Conservation (phyloP, 805 yeast species). For the Teunomyces barrocoloradensis region DNA sequence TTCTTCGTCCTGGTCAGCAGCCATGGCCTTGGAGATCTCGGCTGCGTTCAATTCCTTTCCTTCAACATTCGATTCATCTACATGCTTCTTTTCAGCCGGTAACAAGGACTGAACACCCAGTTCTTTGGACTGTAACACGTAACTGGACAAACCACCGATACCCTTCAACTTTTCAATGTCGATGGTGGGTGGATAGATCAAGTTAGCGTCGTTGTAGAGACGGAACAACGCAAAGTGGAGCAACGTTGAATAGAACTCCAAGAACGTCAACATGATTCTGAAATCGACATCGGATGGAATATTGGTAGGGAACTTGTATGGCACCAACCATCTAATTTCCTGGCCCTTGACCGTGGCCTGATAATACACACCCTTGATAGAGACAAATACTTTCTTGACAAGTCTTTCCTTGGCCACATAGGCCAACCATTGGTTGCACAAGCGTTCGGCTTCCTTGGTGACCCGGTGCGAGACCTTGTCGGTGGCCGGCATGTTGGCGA, state of each 20-base stretch:
- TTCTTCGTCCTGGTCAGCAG: slow-evolving; percentile 35
- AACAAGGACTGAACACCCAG: slow-evolving; percentile 35
- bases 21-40: slow-evolving; percentile 51
- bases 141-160: slow-evolving; percentile 85
- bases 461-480: slow-evolving; percentile 75
- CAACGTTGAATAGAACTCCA: slow-evolving; percentile 92
- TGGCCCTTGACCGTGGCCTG: slow-evolving; percentile 89
- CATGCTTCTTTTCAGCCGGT: slow-evolving; percentile 27
- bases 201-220: slow-evolving; percentile 78
- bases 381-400: slow-evolving; percentile 86
- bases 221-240: slow-evolving; percentile 84
- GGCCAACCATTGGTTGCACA: slow-evolving; percentile 95
- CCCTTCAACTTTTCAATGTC: slow-evolving; percentile 72
- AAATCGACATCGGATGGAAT: slow-evolving; percentile 94
- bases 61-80: slow-evolving; percentile 18
- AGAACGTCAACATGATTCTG: slow-evolving; percentile 93
- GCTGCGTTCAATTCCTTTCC: slow-evolving; percentile 38
- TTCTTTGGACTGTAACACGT: slow-evolving; percentile 61
- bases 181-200: slow-evolving; percentile 88
- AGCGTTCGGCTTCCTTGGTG: slow-evolving; percentile 80
- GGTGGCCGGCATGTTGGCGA: slow-evolving; percentile 93
- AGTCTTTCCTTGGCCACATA: slow-evolving; percentile 81
- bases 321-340: slow-evolving; percentile 93
- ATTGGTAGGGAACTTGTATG: slow-evolving; percentile 94
- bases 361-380: slow-evolving; percentile 95